A percentile compares a stretch with the other conserved stretches of the same genome.
Evolutionary conservation across 441 rosid species (phyloP).

Genomic region (Gossypium schwendimanii): DNA sequence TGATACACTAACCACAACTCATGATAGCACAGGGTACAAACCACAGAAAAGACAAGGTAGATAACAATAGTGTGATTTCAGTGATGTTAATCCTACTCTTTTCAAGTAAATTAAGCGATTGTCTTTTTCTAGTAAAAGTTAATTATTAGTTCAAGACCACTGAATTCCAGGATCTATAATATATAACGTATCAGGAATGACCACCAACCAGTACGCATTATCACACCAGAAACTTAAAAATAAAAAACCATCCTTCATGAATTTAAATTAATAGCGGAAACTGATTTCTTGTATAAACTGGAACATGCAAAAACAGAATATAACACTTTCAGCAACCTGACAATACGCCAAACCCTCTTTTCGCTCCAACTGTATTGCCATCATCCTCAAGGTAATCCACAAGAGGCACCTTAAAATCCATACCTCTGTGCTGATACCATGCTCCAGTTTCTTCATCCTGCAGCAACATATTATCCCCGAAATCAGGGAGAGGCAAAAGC

Average conservation of each 20-base stretch:
- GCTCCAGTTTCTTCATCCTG: slow-evolving; percentile 90
- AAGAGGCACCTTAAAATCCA: slow-evolving; percentile 87
- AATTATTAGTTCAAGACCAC: not conserved
- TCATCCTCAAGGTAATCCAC: slow-evolving; percentile 43
- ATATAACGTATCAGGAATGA: not conserved
- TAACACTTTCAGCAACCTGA: slow-evolving; percentile 35
- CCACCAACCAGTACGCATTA: not conserved
- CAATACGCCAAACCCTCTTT: slow-evolving; percentile 42
- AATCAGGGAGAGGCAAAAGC: not conserved
- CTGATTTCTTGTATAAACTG: not conserved
- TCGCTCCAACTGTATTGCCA: slow-evolving; percentile 51
- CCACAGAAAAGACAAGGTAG: not conserved
- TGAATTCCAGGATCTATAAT: not conserved
- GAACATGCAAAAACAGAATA: not conserved
- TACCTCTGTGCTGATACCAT: slow-evolving; percentile 86
- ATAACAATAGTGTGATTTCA: not conserved
- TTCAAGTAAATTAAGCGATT: not conserved
- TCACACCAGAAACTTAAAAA: not conserved
- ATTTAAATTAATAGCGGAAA: slow-evolving; percentile 3
- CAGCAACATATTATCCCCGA: slow-evolving; percentile 15
- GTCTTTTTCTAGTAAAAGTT: not conserved
- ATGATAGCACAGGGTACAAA: not conserved
- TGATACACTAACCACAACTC: not conserved
- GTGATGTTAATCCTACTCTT: slow-evolving; percentile 5
- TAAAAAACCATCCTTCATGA: not conserved